Evolutionary conservation across 768 basidiomycete species (phyloP).

Genomic region (Pleurotus citrinopileatus): DNA sequence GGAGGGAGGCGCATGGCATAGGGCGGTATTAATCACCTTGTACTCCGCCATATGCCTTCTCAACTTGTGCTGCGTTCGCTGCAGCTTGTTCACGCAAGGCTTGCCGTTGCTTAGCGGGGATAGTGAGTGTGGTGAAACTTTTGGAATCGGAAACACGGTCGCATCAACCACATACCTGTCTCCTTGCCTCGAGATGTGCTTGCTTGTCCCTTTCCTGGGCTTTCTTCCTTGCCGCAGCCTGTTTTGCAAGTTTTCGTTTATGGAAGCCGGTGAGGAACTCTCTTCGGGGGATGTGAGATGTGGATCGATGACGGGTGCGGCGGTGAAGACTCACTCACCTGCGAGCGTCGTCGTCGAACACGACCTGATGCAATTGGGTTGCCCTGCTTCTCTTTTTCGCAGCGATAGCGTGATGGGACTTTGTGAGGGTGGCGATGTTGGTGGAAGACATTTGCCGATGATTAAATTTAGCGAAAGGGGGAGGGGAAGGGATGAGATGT

Average conservation of each 20-base stretch:
- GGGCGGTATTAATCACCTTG: slow-evolving; percentile 31
- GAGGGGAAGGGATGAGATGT: slow-evolving; percentile 24
- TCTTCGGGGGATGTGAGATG: slow-evolving; percentile 36
- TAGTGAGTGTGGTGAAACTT: slow-evolving; percentile 13
- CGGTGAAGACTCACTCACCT: slow-evolving; percentile 40
- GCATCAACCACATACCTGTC: slow-evolving; percentile 55
- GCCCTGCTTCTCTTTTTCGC: slow-evolving; percentile 65
- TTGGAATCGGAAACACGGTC: slow-evolving; percentile 1
- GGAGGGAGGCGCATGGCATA: not conserved
- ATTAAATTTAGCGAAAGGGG: slow-evolving; percentile 16
- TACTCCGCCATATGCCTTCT: slow-evolving; percentile 64
- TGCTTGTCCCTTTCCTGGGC: slow-evolving; percentile 77
- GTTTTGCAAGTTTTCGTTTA: slow-evolving; percentile 85
- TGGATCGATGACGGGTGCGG: not conserved
- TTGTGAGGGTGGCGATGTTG: slow-evolving; percentile 58
- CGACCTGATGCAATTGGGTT: slow-evolving; percentile 71
- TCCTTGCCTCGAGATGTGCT: slow-evolving; percentile 67
- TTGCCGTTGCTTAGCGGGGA: slow-evolving; percentile 60
- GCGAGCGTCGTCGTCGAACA: slow-evolving; percentile 86
- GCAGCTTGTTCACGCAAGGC: slow-evolving; percentile 74
- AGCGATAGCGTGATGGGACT: slow-evolving; percentile 58
- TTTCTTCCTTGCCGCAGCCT: slow-evolving; percentile 70
- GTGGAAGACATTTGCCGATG: slow-evolving; percentile 24
- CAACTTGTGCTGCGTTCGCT: slow-evolving; percentile 75
- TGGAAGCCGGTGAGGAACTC: slow-evolving; percentile 93